Base-by-base conservation (phyloP, 352 stramenopile genomes). In the Phytophthora citricola region DNA sequence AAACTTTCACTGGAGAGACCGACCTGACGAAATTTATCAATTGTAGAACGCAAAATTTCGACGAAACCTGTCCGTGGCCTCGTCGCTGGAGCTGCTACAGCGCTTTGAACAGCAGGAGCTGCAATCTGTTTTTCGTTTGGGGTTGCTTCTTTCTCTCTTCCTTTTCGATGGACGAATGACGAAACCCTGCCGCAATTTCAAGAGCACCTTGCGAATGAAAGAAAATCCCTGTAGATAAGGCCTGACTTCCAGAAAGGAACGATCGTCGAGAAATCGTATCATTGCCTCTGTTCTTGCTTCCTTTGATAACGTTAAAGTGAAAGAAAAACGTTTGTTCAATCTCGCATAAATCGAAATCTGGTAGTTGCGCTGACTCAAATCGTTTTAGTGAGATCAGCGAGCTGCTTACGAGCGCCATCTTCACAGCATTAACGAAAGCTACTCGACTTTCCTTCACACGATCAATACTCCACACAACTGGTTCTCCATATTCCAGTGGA, bases 371-470 rank as follows among this genome's bases (percentile, higher is more conserved):
- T n/a, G 32, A 50, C 7, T 66, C 45, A 49, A 64, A 70, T 55
- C 51, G 73, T n/a, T 58, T 66, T 4, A 82, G 56, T 17, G 46
- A 34, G n/a, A 87, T 75, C 5, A 50, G 47, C 6, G 65, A 68
- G 22, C 71, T 66, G 17, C 9, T 57, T 14, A 87, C 74, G 6
- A 89, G 55, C 31, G 74, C 78, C 9, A 63, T 69, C 45, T 89
- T 87, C 27, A 89, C 69, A 29, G 74, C 78, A 8, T 63, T 73
- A 22, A 71, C 27, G 56, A 87, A 89, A n/a, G 56, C 63, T 2
- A 56, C 63, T n/a, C 76, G 76, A 22, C 76, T 85, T 31, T 58
- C 39, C 0, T 31, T 60, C 4, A 74, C 58, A 8, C 65, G 56
- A 20, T 83, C 76, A 11, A 72, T 57, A 3, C 32, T 65, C 66